Conservation (phyloP, 495 filamentous ascomycete species). For the Trichoderma asperelloides region DNA sequence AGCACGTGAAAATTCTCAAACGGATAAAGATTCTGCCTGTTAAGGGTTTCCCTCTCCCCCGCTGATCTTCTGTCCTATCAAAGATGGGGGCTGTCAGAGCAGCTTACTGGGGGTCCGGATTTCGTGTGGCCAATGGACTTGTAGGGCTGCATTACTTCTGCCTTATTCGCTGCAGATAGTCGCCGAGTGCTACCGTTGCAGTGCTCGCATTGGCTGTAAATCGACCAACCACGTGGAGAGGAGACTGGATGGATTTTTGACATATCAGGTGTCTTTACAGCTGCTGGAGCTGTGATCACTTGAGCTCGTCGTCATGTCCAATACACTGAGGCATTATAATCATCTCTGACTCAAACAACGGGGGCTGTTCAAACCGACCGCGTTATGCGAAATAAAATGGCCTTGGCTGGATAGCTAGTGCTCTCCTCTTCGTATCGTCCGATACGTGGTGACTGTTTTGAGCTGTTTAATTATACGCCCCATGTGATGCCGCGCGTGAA, state of each 20-base stretch:
- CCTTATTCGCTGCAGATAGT: not conserved
- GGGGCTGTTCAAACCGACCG: not conserved
- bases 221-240: not conserved
- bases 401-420: not conserved
- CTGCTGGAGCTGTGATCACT: not conserved
- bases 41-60: not conserved
- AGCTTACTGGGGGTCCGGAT: not conserved
- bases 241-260: not conserved
- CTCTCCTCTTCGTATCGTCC: not conserved
- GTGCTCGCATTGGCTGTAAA: not conserved
- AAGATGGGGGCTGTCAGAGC: not conserved
- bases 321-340: not conserved
- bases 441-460: not conserved
- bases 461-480: not conserved
- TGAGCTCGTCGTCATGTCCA: not conserved
- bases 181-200: not conserved
- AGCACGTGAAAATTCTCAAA: not conserved
- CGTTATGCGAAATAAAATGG: not conserved
- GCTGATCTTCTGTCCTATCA: not conserved
- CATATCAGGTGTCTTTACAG: not conserved
- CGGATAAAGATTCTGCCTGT: not conserved
- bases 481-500: constrained; percentile 1
- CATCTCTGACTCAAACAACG: not conserved
- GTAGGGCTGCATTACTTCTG: not conserved
- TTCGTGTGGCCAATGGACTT: not conserved